Percentiles rank a stretch among this genome's conserved stretches.
These are phyloP conservation scores for Xerocomus spinulosus DNA, from an alignment of 768 basidiomycete species.

Conservation along the genomic window DNA sequence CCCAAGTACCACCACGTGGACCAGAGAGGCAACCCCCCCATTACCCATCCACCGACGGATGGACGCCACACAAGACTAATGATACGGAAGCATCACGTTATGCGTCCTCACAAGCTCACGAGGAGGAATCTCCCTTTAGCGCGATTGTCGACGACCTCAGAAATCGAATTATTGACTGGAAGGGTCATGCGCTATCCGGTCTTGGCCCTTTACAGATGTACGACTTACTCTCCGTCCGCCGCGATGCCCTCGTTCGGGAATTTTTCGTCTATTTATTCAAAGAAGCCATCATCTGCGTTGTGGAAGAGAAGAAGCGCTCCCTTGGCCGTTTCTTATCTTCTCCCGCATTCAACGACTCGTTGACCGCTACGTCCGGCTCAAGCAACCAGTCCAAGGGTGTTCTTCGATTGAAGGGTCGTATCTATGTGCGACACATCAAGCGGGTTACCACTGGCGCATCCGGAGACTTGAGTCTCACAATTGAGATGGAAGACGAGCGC, in stretches of 20 bases:
- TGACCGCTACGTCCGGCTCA: constrained; percentile 36
- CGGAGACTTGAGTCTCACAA: constrained; percentile 89
- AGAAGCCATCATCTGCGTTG: constrained; percentile 97
- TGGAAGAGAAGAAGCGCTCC: constrained; percentile 88
- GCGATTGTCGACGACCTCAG: constrained; percentile 86
- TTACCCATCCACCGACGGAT: constrained; percentile 19
- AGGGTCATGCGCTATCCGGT: constrained; percentile 85
- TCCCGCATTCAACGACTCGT: constrained; percentile 49
- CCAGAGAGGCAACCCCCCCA: constrained; percentile 18
- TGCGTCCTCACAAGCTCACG: constrained; percentile 24
- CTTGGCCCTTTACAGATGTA: constrained; percentile 90
- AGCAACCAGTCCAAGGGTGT: constrained; percentile 51
- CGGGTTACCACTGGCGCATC: constrained; percentile 78
- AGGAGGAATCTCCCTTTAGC: constrained; percentile 73
- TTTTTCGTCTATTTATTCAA: constrained; percentile 97
- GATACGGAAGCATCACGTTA: constrained; percentile 32
- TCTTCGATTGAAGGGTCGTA: constrained; percentile 88
- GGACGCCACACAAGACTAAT: constrained; percentile 27
- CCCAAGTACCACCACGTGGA: constrained; percentile 6
- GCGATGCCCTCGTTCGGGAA: constrained; percentile 86
- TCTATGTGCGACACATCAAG: constrained; percentile 93
- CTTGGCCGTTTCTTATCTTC: constrained; percentile 72
- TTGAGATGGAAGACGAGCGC: constrained; percentile 94
- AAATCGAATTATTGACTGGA: constrained; percentile 92
- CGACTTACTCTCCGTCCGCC: constrained; percentile 83